phyloP scores from a whole-genome alignment of 1,284 basidiomycete genomes.

The Sutorius eximius region DNA sequence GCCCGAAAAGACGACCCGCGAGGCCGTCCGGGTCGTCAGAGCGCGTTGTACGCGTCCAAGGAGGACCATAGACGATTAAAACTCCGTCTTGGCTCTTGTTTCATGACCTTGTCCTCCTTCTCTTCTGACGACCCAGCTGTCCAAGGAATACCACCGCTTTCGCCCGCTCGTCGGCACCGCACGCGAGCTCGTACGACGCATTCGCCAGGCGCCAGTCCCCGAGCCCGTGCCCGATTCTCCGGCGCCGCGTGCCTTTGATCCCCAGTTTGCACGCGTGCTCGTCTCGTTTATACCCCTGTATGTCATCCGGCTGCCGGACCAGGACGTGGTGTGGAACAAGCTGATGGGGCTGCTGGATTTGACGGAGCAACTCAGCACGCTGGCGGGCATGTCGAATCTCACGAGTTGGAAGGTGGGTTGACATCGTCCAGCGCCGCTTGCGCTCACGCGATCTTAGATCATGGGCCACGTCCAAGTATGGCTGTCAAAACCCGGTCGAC shows the following conservation, averaged over 20 bases:
- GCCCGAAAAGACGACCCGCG: constrained; percentile 71
- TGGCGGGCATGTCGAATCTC: constrained; percentile 48
- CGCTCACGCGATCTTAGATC: constrained; percentile 38
- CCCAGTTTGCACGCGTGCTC: constrained; percentile 65
- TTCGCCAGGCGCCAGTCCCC: constrained; percentile 25
- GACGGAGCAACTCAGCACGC: constrained; percentile 51
- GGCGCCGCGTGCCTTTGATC: constrained; percentile 63
- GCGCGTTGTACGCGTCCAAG: too few species aligned
- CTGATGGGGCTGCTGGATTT: constrained; percentile 54
- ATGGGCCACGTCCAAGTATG: constrained; percentile 52
- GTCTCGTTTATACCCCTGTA: constrained; percentile 75
- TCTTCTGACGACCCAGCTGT: constrained; percentile 39
- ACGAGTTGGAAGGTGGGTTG: constrained; percentile 60
- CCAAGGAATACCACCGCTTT: constrained; percentile 28
- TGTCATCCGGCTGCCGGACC: constrained; percentile 53
- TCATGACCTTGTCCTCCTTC: too few species aligned
- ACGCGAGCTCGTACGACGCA: constrained; percentile 22
- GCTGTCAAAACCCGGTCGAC: constrained; percentile 41
- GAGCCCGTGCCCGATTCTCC: constrained; percentile 47
- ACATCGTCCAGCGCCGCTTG: background rate
- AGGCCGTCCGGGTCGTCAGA: too few species aligned
- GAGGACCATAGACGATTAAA: too few species aligned
- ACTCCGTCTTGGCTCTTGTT: too few species aligned
- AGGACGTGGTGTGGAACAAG: constrained; percentile 53
- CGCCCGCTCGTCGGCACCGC: constrained; percentile 18